Evolutionary conservation across 2,329 filamentous ascomycete genomes (phyloP), one percentile per base, ranked within the genome.

Genomic region (Penicillium thymicola): DNA sequence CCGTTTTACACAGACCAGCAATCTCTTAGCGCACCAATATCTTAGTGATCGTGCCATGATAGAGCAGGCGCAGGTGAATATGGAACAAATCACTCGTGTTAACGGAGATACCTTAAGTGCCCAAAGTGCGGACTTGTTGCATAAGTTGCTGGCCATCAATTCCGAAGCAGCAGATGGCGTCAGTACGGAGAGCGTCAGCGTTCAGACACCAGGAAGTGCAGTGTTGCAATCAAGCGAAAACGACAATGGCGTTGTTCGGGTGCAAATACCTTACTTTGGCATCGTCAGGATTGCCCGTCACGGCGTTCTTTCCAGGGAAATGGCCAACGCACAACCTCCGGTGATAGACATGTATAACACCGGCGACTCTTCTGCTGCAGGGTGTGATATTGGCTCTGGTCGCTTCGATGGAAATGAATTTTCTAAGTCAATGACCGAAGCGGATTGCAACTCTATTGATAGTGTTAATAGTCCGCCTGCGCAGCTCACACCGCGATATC

Each of bases 221-320:
- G 21, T 41, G 21, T 41, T 16, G 1, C 38, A 41, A 21, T 23
- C 21, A 25, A 9, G 21, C 3, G 21, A 16, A 16, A 23, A 25
- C 21, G 38, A 41, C 21, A 41, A 41, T 3, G 21, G 61, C 1
- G 56, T 66, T 5, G 55, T 79, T 3, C 60, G 62, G 18, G 74
- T 82, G 13, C 65, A 72, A 13, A 74, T 81, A 18, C 79, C 79
- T 0, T 76, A 77, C 40, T 69, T 79, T 23, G 77, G 78, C 1
- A 71, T 66, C 1, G 67, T 81, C 16, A 69, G 66, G 28, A 74
- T 79, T 28, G 64, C 64, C 14, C 62, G 62, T 18, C 43, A 71
- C 2, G 70, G 38, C 18, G 21, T 25, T 23, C 13, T 41, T 41
- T 41, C 38, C 18, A 41, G 18, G 38, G 38, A 25, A 41, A 41